These are phyloP conservation scores for Sporothrix schenckii DNA, from an alignment of 2,329 filamentous ascomycete genomes.

Conservation along the genomic window DNA sequence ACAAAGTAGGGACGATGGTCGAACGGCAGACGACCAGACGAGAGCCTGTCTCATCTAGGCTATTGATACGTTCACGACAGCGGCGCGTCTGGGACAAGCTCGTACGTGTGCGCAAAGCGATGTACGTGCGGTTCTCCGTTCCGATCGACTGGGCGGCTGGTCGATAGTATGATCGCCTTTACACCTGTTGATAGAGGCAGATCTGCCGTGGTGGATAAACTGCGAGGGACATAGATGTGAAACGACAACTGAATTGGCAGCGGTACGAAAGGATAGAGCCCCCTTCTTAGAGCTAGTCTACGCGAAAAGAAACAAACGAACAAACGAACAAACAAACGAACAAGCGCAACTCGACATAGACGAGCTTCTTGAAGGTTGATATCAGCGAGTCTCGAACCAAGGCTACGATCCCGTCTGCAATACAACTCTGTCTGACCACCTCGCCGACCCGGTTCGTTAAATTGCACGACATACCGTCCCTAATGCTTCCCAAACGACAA, in stretches of 20 bases:
- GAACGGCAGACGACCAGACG: not conserved
- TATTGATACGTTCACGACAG: not conserved
- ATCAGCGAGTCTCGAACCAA: no score
- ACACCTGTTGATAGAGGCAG: not conserved
- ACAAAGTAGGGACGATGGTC: not conserved
- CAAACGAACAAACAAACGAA: not conserved
- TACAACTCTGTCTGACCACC: not conserved
- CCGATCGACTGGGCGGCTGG: not conserved
- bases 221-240: not conserved
- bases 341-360: not conserved
- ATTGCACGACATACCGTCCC: no score
- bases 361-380: not conserved
- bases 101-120: not conserved
- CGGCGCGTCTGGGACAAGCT: slow-evolving; percentile 7
- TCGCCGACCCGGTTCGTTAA: not conserved
- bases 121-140: not conserved
- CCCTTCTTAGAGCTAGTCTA: not conserved
- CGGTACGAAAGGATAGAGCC: not conserved
- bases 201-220: slow-evolving; percentile 2
- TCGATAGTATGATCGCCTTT: slow-evolving; percentile 10
- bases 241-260: not conserved
- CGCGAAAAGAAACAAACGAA: not conserved
- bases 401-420: not conserved
- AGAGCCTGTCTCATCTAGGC: slow-evolving; percentile 7
- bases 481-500: no score